phyloP scores from a whole-genome alignment of 805 yeast genomes.

The Lachancea meyersii region DNA sequence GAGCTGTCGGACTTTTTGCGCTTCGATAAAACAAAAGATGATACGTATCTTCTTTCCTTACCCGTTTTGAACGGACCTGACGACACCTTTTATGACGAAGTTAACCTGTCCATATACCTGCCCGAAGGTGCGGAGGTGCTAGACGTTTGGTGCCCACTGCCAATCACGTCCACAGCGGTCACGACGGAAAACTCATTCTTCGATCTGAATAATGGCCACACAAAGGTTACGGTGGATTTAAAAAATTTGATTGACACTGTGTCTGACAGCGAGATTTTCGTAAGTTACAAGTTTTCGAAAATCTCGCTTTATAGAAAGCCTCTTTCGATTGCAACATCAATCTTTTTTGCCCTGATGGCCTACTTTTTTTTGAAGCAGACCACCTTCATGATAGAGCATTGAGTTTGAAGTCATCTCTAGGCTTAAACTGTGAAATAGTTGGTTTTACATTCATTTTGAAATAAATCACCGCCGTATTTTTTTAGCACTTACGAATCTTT shows the following conservation, averaged over 20 bases:
- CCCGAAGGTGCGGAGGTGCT: slow-evolving; percentile 78
- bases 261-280: slow-evolving; percentile 46
- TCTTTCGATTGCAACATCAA: slow-evolving; percentile 51
- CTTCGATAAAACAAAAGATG: slow-evolving; percentile 34
- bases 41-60: slow-evolving; percentile 52
- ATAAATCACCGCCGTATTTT: background rate
- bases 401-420: background rate
- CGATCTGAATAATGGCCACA: slow-evolving; percentile 73
- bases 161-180: slow-evolving; percentile 20
- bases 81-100: slow-evolving; percentile 62
- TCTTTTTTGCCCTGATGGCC: slow-evolving; percentile 54
- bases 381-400: slow-evolving; percentile 4
- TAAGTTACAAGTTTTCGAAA: slow-evolving; percentile 57
- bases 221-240: slow-evolving; percentile 57
- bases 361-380: slow-evolving; percentile 40
- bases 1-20: slow-evolving; percentile 49
- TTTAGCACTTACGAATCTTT: background rate
- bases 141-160: slow-evolving; percentile 52
- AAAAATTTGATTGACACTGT: slow-evolving; percentile 65
- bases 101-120: slow-evolving; percentile 55
- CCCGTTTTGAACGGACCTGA: slow-evolving; percentile 70
- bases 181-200: slow-evolving; percentile 49
- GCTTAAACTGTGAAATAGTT: background rate
- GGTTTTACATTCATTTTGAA: background rate
- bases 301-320: slow-evolving; percentile 59